phyloP scores from a whole-genome alignment of 371 early-diverging fungal species.

The Rhizopus stolonifer region DNA sequence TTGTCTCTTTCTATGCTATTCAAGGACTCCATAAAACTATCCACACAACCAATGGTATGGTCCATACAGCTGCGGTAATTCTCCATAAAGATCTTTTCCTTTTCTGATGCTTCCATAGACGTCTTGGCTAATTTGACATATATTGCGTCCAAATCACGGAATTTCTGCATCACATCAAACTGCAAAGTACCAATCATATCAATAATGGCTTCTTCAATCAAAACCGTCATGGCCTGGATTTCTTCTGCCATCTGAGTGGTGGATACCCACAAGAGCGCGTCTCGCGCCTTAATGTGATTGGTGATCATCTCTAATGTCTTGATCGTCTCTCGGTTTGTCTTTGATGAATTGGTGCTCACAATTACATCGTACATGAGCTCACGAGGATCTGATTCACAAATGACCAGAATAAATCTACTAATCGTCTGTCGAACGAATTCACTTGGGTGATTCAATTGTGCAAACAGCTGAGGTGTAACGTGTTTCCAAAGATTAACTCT shows the following conservation, averaged over 20 bases:
- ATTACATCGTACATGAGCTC: conserved; percentile 71
- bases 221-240: conserved; percentile 71
- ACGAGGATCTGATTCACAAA: conserved; percentile 65
- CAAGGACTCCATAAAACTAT: conserved; percentile 49
- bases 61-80: conserved; percentile 58
- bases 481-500: conserved; percentile 65
- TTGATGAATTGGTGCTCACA: conserved; percentile 58
- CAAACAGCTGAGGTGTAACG: conserved; percentile 81
- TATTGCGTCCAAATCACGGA: conserved; percentile 60
- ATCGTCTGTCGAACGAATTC: conserved; percentile 53
- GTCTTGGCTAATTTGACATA: conserved; percentile 32
- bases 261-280: conserved; percentile 55
- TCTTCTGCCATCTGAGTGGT: conserved; percentile 65
- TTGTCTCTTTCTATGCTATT: conserved; percentile 19
- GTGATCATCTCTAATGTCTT: conserved; percentile 44
- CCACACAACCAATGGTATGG: conserved; percentile 57
- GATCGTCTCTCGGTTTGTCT: conserved; percentile 44
- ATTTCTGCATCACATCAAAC: conserved; percentile 55
- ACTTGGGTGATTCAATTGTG: conserved; percentile 70
- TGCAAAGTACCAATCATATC: conserved; percentile 68
- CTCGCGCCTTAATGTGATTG: conserved; percentile 40
- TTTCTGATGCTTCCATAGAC: conserved; percentile 32
- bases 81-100: conserved; percentile 50
- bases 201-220: conserved; percentile 84
- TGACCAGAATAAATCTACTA: conserved; percentile 52